Evolutionary conservation across 2,329 filamentous ascomycete genomes (phyloP).

Genomic region (Stenocarpella maydis): DNA sequence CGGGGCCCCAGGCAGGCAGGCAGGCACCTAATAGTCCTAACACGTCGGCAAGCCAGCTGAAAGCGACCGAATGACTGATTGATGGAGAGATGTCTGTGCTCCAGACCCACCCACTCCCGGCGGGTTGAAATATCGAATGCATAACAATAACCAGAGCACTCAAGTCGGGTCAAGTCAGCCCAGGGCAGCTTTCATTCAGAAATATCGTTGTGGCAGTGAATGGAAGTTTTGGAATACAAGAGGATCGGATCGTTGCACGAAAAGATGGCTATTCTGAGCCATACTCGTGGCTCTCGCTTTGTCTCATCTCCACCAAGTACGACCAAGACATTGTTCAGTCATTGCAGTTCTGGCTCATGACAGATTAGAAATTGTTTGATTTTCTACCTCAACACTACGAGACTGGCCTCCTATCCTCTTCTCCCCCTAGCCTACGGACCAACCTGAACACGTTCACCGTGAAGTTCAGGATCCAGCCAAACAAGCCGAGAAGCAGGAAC

Average conservation of each 20-base stretch:
- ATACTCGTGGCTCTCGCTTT: neutral
- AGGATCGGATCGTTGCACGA: neutral
- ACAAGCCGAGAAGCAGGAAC: conserved; percentile 80
- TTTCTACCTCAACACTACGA: conserved; percentile 38
- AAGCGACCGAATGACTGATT: neutral
- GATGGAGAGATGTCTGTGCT: neutral
- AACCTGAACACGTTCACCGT: conserved; percentile 82
- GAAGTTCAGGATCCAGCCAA: conserved; percentile 93
- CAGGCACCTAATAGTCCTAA: neutral
- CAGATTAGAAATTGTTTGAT: neutral
- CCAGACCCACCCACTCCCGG: neutral
- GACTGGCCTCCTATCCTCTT: conserved; percentile 41
- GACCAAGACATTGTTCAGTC: neutral
- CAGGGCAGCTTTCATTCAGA: neutral
- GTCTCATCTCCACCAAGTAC: neutral
- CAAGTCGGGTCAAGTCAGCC: neutral
- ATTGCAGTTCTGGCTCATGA: neutral
- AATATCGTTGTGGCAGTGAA: neutral
- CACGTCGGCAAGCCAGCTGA: neutral
- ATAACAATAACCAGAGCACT: neutral
- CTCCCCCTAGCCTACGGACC: conserved; percentile 67
- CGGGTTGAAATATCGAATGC: neutral
- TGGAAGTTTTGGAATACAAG: too few species aligned
- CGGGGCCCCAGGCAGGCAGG: neutral
- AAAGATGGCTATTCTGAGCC: neutral